phyloP scores from a whole-genome alignment of 768 basidiomycete species.

The Amanita brunnescens region DNA sequence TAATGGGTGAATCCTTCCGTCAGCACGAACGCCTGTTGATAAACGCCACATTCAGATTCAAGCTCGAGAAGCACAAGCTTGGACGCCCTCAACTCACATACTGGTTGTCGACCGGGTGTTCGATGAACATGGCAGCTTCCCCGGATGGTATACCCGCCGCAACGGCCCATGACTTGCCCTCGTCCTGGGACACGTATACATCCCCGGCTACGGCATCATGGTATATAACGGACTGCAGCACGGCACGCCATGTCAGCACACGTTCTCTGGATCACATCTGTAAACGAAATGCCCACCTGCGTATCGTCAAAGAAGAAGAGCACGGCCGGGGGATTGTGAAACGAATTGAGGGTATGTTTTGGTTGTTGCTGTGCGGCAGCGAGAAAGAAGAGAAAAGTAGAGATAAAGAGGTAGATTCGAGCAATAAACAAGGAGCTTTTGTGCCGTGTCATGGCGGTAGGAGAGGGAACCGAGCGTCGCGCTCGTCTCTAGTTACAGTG shows the following conservation, averaged over 20 bases:
- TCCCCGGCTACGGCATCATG: conserved; percentile 65
- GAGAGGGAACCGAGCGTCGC: not conserved
- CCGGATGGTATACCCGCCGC: conserved; percentile 47
- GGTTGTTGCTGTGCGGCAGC: conserved; percentile 29
- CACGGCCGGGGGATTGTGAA: conserved; percentile 64
- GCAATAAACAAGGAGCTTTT: conserved; percentile 4
- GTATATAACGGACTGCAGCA: conserved; percentile 51
- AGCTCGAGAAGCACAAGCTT: not conserved
- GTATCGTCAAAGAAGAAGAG: conserved; percentile 94
- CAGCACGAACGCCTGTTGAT: conserved; percentile 73
- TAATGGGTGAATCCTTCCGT: conserved; percentile 73
- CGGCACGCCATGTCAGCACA: conserved; percentile 7
- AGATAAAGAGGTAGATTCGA: conserved; percentile 13
- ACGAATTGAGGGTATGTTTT: conserved; percentile 38
- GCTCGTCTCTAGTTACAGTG: not conserved
- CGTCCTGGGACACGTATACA: conserved; percentile 75
- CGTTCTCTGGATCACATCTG: not conserved
- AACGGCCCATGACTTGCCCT: conserved; percentile 65
- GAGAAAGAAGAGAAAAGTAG: conserved; percentile 8
- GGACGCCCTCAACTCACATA: conserved; percentile 38
- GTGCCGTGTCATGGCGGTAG: not conserved
- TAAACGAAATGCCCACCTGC: conserved; percentile 42
- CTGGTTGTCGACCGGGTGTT: conserved; percentile 79
- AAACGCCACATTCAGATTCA: not conserved
- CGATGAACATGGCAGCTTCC: conserved; percentile 61